Percentiles rank a stretch among this genome's conserved stretches.
Conservation (phyloP, 805 yeast genomes). For the Hemisphaericaspora nanyangensis region DNA sequence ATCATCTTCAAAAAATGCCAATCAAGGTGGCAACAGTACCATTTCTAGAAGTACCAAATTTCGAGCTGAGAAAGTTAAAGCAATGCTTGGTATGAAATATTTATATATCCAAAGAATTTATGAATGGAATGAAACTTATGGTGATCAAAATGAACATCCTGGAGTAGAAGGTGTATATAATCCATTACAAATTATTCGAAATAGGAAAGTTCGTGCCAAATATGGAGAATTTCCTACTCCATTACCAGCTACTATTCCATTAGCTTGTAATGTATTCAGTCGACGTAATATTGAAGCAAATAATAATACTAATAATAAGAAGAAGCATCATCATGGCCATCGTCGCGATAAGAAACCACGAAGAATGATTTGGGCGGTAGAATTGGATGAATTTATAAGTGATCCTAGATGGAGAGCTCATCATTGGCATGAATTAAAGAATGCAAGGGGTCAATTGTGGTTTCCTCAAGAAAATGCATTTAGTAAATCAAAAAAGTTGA, state of each 20-base stretch:
- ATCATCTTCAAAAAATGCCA: neutral
- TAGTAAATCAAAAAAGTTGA: constrained; percentile 3
- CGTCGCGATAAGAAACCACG: constrained; percentile 16
- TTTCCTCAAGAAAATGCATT: constrained; percentile 28
- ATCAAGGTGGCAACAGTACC: neutral
- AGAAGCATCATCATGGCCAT: neutral
- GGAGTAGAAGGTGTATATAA: constrained; percentile 70
- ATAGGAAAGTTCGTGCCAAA: constrained; percentile 56
- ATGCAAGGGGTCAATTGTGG: constrained; percentile 49
- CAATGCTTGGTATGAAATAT: constrained; percentile 48
- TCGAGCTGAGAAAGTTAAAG: constrained; percentile 48
- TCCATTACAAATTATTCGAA: constrained; percentile 78
- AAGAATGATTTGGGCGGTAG: constrained; percentile 62
- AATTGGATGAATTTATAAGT: constrained; percentile 51
- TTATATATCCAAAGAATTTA: constrained; percentile 42
- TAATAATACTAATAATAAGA: constrained; percentile 22
- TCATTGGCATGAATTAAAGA: constrained; percentile 50
- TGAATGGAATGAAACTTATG: constrained; percentile 18
- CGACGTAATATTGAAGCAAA: constrained; percentile 17
- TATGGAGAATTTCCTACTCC: constrained; percentile 46
- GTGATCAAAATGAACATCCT: constrained; percentile 25
- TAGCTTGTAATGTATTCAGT: constrained; percentile 65
- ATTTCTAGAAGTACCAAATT: constrained; percentile 26
- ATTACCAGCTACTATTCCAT: constrained; percentile 46
- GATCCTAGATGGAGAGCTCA: constrained; percentile 57